Conservation (phyloP, 2,329 filamentous ascomycete genomes). For the Diplocarpon mali region DNA sequence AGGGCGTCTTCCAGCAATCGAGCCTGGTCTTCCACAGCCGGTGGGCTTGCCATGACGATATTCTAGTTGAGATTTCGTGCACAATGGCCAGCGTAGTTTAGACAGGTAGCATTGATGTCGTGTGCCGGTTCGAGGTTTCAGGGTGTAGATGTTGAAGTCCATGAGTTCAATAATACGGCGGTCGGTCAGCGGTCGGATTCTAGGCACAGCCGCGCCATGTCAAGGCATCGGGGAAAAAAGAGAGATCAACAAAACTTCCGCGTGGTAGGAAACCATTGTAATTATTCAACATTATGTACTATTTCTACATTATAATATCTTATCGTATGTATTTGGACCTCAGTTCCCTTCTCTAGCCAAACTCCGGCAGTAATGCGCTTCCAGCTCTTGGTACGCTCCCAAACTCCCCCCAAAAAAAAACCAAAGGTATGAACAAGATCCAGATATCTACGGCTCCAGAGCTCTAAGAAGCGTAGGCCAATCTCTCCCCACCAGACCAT, state of each 20-base stretch:
- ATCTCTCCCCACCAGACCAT: no score
- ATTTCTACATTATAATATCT: background rate
- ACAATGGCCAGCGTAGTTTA: conserved; percentile 20
- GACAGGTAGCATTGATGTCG: conserved; percentile 19
- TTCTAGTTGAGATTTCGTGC: conserved; percentile 14
- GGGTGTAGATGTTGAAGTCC: conserved; percentile 4
- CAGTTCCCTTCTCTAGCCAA: background rate
- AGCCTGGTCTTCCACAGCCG: conserved; percentile 68
- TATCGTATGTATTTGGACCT: conserved; percentile 2
- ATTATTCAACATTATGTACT: background rate
- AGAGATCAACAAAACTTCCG: background rate
- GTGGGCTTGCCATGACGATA: conserved; percentile 40
- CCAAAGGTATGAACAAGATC: background rate
- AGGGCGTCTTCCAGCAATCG: conserved; percentile 95
- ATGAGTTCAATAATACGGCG: conserved; percentile 8
- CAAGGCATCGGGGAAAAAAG: background rate
- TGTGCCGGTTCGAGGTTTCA: conserved; percentile 7
- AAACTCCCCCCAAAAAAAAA: conserved; percentile 6
- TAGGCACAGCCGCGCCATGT: conserved; percentile 9
- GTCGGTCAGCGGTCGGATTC: conserved; percentile 10
- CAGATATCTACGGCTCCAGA: background rate
- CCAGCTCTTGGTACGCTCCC: conserved; percentile 25
- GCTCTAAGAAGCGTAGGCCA: background rate
- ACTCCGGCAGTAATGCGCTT: conserved; percentile 18
- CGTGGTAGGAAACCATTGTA: background rate